A percentile compares a stretch with the other conserved stretches of the same genome.
Evolutionary conservation across 73 alveolate genomes (phyloP).

Genomic region (Vitrella brassicaformis): DNA sequence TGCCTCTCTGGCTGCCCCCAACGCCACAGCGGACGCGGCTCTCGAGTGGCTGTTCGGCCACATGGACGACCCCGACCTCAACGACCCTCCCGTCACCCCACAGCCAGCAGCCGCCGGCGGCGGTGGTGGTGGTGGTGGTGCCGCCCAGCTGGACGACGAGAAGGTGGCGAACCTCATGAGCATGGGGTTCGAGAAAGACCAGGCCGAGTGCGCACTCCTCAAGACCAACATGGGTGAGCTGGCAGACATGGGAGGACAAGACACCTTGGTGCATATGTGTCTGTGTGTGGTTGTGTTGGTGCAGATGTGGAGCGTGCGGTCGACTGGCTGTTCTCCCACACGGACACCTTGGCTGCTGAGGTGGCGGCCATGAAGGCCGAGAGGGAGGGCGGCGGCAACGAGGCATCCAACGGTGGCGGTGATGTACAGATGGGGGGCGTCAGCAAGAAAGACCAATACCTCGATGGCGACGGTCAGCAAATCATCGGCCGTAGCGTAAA

Average conservation of each 20-base stretch:
- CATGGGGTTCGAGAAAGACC: not conserved
- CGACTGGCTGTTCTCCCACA: constrained; percentile 62
- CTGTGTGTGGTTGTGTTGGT: no score
- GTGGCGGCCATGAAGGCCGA: constrained; percentile 40
- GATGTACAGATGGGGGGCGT: no score
- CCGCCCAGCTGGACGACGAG: not conserved
- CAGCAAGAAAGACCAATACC: no score
- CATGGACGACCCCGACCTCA: not conserved
- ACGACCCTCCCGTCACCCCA: not conserved
- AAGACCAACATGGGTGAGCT: no score
- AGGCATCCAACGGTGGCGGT: no score
- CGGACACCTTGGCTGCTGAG: constrained; percentile 42
- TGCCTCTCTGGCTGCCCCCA: not conserved
- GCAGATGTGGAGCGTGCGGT: constrained; percentile 62
- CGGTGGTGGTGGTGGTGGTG: not conserved
- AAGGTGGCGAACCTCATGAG: not conserved
- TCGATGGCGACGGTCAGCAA: no score
- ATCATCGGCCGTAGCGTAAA: no score
- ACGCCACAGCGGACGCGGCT: not conserved
- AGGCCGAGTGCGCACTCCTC: no score
- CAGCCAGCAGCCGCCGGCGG: not conserved
- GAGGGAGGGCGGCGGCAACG: no score
- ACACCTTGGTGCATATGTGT: no score
- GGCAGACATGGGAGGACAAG: no score
- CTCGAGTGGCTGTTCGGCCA: not conserved